A percentile compares a stretch with the other conserved stretches of the same genome.
Conservation (phyloP, 495 filamentous ascomycete species). For the Neurospora pannonica region DNA sequence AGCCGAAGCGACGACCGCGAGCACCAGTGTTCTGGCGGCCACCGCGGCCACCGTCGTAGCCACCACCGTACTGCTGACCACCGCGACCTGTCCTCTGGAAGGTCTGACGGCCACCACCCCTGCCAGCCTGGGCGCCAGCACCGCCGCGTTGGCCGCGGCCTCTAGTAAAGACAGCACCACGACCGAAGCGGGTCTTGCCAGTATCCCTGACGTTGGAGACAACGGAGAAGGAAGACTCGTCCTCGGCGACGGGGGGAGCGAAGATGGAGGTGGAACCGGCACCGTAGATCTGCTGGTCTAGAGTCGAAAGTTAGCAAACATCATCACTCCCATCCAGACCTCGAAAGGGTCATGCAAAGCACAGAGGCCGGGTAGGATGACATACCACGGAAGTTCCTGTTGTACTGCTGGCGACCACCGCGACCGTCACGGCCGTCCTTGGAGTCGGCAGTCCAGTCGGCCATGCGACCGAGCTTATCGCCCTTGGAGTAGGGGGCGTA, state of each 20-base stretch:
- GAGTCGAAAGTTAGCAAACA: neutral
- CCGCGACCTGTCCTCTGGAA: conserved; percentile 36
- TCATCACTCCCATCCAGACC: neutral
- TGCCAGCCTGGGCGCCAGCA: conserved; percentile 49
- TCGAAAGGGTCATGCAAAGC: neutral
- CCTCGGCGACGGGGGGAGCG: conserved; percentile 80
- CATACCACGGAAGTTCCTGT: conserved; percentile 83
- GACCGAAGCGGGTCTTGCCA: conserved; percentile 76
- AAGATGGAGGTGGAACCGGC: conserved; percentile 81
- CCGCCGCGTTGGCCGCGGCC: conserved; percentile 74
- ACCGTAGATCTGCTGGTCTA: conserved; percentile 95
- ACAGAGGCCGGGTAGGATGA: conserved; percentile 1
- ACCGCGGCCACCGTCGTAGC: conserved; percentile 48
- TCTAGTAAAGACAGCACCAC: conserved; percentile 77
- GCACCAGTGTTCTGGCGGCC: conserved; percentile 45
- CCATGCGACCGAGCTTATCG: conserved; percentile 98
- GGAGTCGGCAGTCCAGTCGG: conserved; percentile 92
- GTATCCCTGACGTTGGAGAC: conserved; percentile 87
- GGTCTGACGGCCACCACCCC: conserved; percentile 53
- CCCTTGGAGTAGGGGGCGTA: conserved; percentile 97
- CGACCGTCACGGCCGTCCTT: conserved; percentile 72
- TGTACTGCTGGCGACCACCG: conserved; percentile 76
- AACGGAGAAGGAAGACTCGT: conserved; percentile 95
- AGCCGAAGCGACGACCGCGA: conserved; percentile 76
- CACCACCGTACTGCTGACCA: conserved; percentile 32